A percentile compares a stretch with the other conserved stretches of the same genome.
Evolutionary conservation across 495 filamentous ascomycete genomes (phyloP).

Genomic region (Chaetomidium leptoderma): DNA sequence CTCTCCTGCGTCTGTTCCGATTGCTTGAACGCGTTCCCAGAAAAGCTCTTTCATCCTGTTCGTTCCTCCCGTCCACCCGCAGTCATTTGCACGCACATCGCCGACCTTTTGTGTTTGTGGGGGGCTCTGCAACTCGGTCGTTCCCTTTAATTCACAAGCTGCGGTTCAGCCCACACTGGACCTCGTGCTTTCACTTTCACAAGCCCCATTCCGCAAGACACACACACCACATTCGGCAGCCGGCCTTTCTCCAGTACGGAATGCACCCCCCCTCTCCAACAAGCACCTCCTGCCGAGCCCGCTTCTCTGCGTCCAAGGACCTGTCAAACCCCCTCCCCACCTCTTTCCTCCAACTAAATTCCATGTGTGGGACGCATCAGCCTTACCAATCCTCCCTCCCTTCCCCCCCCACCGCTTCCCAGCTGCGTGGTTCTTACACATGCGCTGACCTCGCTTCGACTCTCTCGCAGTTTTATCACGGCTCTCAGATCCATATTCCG

Average conservation of each 20-base stretch:
- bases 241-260: slow-evolving; percentile 2
- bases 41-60: neutral
- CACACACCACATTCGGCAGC: slow-evolving; percentile 7
- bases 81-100: neutral
- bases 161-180: too few species aligned
- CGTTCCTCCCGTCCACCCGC: neutral
- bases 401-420: slow-evolving; percentile 19
- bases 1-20: neutral
- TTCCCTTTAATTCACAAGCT: too few species aligned
- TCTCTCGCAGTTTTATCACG: slow-evolving; percentile 1
- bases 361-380: slow-evolving; percentile 26
- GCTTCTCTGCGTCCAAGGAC: slow-evolving; percentile 2
- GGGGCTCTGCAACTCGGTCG: too few species aligned
- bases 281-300: slow-evolving; percentile 3
- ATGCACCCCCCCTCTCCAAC: slow-evolving; percentile 2
- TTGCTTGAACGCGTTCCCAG: neutral
- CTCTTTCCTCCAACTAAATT: slow-evolving; percentile 1
- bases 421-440: slow-evolving; percentile 12
- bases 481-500: slow-evolving; percentile 7
- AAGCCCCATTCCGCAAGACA: neutral
- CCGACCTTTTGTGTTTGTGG: neutral
- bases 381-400: slow-evolving; percentile 31
- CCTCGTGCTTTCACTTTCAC: too few species aligned
- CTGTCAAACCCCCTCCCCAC: slow-evolving; percentile 13
- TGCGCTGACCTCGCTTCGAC: slow-evolving; percentile 20